Evolutionary conservation across 1,284 basidiomycete species (phyloP), one percentile per base, ranked within the genome.

Genomic region (Afroboletus lepidellus): DNA sequence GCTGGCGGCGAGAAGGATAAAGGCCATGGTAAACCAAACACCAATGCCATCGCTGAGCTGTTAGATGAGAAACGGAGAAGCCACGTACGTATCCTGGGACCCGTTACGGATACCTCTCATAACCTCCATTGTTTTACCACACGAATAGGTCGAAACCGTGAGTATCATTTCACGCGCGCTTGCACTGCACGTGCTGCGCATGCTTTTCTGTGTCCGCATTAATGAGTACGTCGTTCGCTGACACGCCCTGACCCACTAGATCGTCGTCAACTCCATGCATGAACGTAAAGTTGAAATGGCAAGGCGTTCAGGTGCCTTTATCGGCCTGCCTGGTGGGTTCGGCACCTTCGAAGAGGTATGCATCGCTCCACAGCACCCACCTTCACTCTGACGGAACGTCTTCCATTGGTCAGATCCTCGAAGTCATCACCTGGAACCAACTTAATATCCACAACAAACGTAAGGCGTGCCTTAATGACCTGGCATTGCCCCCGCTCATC

Each of bases 221-320:
- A 23, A 45, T 27, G 25, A 46, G 24, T 32, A 41, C 44, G 21
- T 32, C 32, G 9, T 46, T 45, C 41, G 48, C 59, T 46, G 50
- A 48, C 46, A 29, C 42, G 32, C 46, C 36, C 12, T 30, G 30
- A 46, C 23, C 48, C 32, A 50, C 24, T 58, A 89, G 79, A 74
- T 91, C 48, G 70, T 94, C 2, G 91, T 94, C 3, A 76, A 83
- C 48, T 87, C 87, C 1, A 97, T 98, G 94, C 94, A 97, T 64
- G 89, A 93, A 62, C 83, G 94, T 21, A 97, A 97, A 69, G 77
- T 87, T 13, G 83, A 87, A 63, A 96, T 97, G 93, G 92, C 93
- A 0, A 79, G 78, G 56, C 76, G 88, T 20, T 81, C 81, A 0
- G 78, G 81, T 27, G 93, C 85, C 0, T 98, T 98, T 63, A 75